Percentiles rank a stretch among this genome's conserved stretches.
Conservation (phyloP, 2,329 filamentous ascomycete genomes). For the Periconia sp. region DNA sequence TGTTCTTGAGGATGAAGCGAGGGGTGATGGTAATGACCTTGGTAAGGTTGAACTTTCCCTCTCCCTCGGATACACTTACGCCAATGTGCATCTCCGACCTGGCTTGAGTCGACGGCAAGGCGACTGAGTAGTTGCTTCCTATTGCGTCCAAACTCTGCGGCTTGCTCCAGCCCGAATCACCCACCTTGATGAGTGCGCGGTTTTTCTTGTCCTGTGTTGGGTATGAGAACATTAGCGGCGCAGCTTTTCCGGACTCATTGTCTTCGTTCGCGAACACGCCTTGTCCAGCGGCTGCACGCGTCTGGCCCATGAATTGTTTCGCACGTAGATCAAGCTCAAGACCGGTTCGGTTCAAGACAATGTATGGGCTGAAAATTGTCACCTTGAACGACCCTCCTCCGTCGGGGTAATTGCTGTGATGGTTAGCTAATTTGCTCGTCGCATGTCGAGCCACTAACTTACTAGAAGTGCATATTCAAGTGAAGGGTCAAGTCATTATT, state of each 20-base stretch:
- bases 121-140: conserved; percentile 85
- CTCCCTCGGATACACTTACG: conserved; percentile 83
- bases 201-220: conserved; percentile 87
- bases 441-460: conserved; percentile 27
- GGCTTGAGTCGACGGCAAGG: conserved; percentile 71
- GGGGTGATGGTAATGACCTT: conserved; percentile 94
- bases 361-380: conserved; percentile 91
- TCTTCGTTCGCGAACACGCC: conserved; percentile 60
- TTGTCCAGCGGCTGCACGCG: conserved; percentile 82
- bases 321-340: conserved; percentile 84
- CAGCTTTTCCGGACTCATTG: conserved; percentile 68
- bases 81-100: conserved; percentile 87
- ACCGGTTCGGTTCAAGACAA: conserved; percentile 93
- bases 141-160: conserved; percentile 98
- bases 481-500: conserved; percentile 76
- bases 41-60: conserved; percentile 97
- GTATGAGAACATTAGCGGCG: conserved; percentile 96
- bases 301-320: conserved; percentile 83
- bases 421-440: conserved; percentile 14
- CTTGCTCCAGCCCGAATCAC: conserved; percentile 93
- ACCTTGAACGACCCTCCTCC: conserved; percentile 96
- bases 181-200: conserved; percentile 81
- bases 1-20: conserved; percentile 92
- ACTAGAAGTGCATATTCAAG: conserved; percentile 87
- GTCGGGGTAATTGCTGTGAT: conserved; percentile 70